Evolutionary conservation across 2,329 filamentous ascomycete genomes (phyloP).

Genomic region (Atkinsonella texensis): DNA sequence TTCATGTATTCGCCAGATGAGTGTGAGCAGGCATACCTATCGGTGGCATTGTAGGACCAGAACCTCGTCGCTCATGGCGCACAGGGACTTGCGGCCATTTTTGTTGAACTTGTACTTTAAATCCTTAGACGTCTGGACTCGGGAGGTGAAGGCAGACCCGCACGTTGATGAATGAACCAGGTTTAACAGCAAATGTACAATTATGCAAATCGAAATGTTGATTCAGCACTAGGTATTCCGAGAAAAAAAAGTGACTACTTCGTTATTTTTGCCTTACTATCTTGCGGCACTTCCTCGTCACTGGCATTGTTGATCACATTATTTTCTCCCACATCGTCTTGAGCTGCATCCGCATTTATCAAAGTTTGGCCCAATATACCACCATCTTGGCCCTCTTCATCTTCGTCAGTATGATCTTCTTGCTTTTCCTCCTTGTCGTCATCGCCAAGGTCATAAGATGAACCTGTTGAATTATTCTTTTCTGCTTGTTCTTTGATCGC

Average conservation of each 20-base stretch:
- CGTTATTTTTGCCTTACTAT: constrained; percentile 18
- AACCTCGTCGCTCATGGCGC: constrained; percentile 3
- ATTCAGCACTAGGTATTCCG: no score
- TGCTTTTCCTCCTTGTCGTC: constrained; percentile 17
- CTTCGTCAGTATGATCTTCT: constrained; percentile 7
- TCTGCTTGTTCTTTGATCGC: constrained; percentile 74
- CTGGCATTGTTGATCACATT: not conserved
- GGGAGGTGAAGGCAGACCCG: not conserved
- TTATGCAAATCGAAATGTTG: no score
- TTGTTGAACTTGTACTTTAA: constrained; percentile 29
- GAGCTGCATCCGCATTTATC: not conserved
- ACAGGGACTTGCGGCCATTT: constrained; percentile 15
- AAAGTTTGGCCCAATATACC: not conserved
- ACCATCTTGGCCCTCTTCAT: constrained; percentile 6
- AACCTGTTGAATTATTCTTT: constrained; percentile 22
- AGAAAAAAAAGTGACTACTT: constrained; percentile 12
- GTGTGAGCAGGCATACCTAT: constrained; percentile 16
- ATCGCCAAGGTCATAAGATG: constrained; percentile 13
- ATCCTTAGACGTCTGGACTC: constrained; percentile 12
- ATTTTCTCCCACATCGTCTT: not conserved
- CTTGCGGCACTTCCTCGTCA: constrained; percentile 10
- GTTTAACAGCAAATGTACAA: not conserved
- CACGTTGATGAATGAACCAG: constrained; percentile 13
- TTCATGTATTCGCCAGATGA: constrained; percentile 7
- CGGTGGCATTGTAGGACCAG: constrained; percentile 24